Evolutionary conservation across 192 early-diverging fungal species (phyloP), one percentile per base, ranked within the genome.

Genomic region (Coemansia sp.): DNA sequence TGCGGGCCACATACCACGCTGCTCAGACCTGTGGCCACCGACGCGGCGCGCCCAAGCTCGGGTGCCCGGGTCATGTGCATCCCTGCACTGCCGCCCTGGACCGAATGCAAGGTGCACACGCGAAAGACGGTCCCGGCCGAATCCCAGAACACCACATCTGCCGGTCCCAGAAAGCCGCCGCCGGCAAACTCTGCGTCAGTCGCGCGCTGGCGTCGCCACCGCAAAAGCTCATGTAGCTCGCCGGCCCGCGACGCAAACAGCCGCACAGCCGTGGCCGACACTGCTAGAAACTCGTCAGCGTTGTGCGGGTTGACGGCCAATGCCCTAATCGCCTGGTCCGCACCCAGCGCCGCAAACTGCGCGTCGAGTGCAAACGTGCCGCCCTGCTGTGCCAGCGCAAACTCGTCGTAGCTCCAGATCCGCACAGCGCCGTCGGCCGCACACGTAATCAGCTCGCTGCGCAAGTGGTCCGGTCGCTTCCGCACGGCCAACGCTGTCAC

Each of bases 331-430:
- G 57, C 56, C 4, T 39, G 29, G 9, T 51, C 69, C 14, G 48
- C 57, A 11, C 50, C 61, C 11, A 65, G 32, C 16, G 54, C 46
- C 3, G 53, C 51, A 60, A 60, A 64, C 32, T 49, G 45, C 30
- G 69, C 41, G 37, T 73, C 69, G 0, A 61, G 40, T 26, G 23
- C 35, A 27, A 73, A 61, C 41, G 4, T 13, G 12, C 56, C 57
- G 13, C 65, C 61, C 29, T 64, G 61, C 49, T 72, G 68, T 3
- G 57, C 56, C 16, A 71, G 33, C 14, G 50, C 67, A 59, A 71
- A 64, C 60, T 72, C 68, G 22, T 72, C 68, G 38, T 57, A 74
- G 30, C 64, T 53, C 70, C 70, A 74, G 13, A 74, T 51, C 13
- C 70, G 47, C 14, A 74, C 47, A 7, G 41, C 51, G n/a, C 70